Evolutionary conservation across 768 basidiomycete genomes (phyloP).

Genomic region (Leccinum barrowsii): DNA sequence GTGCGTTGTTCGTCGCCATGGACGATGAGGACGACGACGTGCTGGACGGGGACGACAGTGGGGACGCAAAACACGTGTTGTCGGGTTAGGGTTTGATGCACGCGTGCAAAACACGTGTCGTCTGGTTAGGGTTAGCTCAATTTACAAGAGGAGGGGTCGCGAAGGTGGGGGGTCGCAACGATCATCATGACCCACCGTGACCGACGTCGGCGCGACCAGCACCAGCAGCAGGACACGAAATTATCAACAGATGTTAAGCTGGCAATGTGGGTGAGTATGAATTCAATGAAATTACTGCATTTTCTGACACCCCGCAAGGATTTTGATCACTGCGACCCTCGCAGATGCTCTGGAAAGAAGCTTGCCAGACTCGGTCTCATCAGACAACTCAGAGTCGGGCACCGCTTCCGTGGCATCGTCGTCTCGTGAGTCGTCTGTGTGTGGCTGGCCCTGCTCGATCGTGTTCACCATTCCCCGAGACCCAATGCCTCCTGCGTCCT

Average conservation of each 20-base stretch:
- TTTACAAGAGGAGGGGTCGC: slow-evolving; percentile 1
- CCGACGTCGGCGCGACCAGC: not conserved
- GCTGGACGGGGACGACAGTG: slow-evolving; percentile 20
- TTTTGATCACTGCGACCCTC: slow-evolving; percentile 96
- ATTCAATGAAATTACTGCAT: not conserved
- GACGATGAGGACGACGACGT: slow-evolving; percentile 21
- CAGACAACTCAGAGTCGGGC: slow-evolving; percentile 76
- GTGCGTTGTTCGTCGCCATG: slow-evolving; percentile 27
- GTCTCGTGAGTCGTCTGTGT: slow-evolving; percentile 69
- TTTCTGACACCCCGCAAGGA: slow-evolving; percentile 49
- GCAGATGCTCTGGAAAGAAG: slow-evolving; percentile 84
- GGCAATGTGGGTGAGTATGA: slow-evolving; percentile 87
- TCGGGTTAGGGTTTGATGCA: slow-evolving; percentile 26
- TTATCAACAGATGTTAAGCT: slow-evolving; percentile 33
- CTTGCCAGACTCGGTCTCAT: slow-evolving; percentile 83
- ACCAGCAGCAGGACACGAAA: not conserved
- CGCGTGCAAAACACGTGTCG: not conserved
- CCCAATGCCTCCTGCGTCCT: slow-evolving; percentile 80
- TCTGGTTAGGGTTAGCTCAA: not conserved
- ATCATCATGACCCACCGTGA: not conserved
- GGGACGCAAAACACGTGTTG: slow-evolving; percentile 29
- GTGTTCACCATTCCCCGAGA: slow-evolving; percentile 37
- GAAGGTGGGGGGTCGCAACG: not conserved
- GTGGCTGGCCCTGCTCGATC: too few species aligned
- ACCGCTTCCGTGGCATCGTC: slow-evolving; percentile 87